A percentile compares a stretch with the other conserved stretches of the same genome.
phyloP scores from a whole-genome alignment of 805 yeast species.

The Candida krabiensis region DNA sequence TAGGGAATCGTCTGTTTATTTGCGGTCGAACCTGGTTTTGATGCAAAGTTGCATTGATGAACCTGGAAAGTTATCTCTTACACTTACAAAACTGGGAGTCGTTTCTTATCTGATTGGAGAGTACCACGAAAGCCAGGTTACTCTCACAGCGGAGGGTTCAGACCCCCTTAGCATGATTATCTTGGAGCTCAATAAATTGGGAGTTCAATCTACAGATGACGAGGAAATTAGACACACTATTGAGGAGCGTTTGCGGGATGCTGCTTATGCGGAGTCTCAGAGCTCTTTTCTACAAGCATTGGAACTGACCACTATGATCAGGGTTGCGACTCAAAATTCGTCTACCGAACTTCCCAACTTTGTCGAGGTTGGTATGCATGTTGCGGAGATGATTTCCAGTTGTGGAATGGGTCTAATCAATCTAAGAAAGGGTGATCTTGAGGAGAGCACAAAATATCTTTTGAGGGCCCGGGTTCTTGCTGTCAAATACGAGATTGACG shows the following conservation, averaged over 20 bases:
- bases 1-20: constrained; percentile 16
- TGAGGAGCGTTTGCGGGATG: constrained; percentile 1
- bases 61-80: constrained; percentile 19
- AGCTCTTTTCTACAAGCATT: constrained; percentile 15
- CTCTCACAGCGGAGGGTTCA: constrained; percentile 1
- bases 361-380: constrained; percentile 14
- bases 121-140: constrained; percentile 2
- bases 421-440: constrained; percentile 8
- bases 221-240: background rate
- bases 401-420: constrained; percentile 18
- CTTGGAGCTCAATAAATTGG: constrained; percentile 6
- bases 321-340: constrained; percentile 11
- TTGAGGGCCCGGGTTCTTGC: constrained; percentile 19
- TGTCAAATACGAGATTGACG: constrained; percentile 16
- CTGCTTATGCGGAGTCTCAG: constrained; percentile 10
- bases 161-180: constrained; percentile 1
- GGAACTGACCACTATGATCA: constrained; percentile 11
- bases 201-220: constrained; percentile 2
- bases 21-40: constrained; percentile 12
- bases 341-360: constrained; percentile 14
- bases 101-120: constrained; percentile 14
- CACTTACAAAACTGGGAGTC: constrained; percentile 18
- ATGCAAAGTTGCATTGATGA: constrained; percentile 19
- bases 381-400: constrained; percentile 19
- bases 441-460: constrained; percentile 14